These are phyloP conservation scores for Thermochaetoides dissita DNA, from an alignment of 2,329 filamentous ascomycete genomes.

Conservation along the genomic window DNA sequence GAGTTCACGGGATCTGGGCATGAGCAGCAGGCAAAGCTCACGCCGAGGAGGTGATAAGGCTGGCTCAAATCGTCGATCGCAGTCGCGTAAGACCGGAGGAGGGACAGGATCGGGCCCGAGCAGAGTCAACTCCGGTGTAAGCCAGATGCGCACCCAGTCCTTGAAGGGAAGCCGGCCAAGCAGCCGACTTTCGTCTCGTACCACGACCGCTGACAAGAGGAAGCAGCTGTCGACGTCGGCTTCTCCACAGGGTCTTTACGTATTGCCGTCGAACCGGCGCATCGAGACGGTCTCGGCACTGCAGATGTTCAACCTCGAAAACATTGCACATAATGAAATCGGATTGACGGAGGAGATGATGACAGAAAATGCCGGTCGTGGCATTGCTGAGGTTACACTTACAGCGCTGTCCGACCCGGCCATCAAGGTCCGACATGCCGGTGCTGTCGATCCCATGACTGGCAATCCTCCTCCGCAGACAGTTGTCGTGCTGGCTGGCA, in stretches of 20 bases:
- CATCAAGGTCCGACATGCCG: slow-evolving; percentile 37
- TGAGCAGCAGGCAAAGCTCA: slow-evolving; percentile 35
- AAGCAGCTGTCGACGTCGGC: slow-evolving; percentile 20
- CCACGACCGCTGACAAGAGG: slow-evolving; percentile 21
- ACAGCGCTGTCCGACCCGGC: slow-evolving; percentile 50
- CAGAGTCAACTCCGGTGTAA: slow-evolving; percentile 35
- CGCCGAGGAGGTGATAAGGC: slow-evolving; percentile 40
- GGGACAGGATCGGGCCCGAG: slow-evolving; percentile 19
- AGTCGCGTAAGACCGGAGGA: slow-evolving; percentile 35
- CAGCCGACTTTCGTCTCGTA: slow-evolving; percentile 17
- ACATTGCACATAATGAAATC: slow-evolving; percentile 75
- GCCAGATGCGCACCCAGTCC: slow-evolving; percentile 16
- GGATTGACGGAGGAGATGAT: slow-evolving; percentile 82
- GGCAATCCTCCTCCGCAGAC: slow-evolving; percentile 21
- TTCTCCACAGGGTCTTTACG: slow-evolving; percentile 32
- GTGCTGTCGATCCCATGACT: slow-evolving; percentile 22
- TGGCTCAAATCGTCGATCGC: slow-evolving; percentile 33
- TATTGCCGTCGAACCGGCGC: slow-evolving; percentile 40
- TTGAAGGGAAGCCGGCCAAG: slow-evolving; percentile 17
- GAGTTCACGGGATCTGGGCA: slow-evolving; percentile 37
- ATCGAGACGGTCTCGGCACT: slow-evolving; percentile 54
- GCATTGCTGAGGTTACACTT: slow-evolving; percentile 73
- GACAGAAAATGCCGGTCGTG: slow-evolving; percentile 78
- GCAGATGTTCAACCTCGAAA: slow-evolving; percentile 86
- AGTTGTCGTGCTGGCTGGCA: slow-evolving; percentile 77